These are phyloP conservation scores for Nakataea oryzae DNA, from an alignment of 2,329 filamentous ascomycete genomes.

Conservation along the genomic window DNA sequence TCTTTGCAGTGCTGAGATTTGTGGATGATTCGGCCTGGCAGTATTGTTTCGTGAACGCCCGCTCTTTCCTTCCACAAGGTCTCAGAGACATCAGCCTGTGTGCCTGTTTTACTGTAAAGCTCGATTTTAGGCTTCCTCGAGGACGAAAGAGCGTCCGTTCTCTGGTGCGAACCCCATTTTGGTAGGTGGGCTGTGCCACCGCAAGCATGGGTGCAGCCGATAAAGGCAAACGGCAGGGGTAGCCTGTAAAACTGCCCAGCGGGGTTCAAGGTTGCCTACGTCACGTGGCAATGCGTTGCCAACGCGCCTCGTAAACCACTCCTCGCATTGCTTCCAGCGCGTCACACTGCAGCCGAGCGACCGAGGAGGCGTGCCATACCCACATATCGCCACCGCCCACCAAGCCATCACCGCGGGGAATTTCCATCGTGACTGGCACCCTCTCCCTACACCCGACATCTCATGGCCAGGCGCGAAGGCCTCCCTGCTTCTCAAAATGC, in stretches of 20 bases:
- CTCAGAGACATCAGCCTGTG: too few relatives aligned
- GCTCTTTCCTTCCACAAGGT: too few relatives aligned
- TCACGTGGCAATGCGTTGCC: conserved; percentile 3
- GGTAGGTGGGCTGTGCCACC: background rate
- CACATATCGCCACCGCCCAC: background rate
- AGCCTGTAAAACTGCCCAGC: too few relatives aligned
- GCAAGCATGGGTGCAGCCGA: too few relatives aligned
- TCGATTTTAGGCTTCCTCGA: too few relatives aligned
- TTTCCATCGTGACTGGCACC: background rate
- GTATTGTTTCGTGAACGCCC: too few relatives aligned
- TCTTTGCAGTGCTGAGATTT: too few relatives aligned
- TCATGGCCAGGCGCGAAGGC: background rate
- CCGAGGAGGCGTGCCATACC: background rate
- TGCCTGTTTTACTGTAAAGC: too few relatives aligned
- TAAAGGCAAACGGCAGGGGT: background rate
- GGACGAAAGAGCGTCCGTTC: too few relatives aligned
- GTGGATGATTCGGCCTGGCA: too few relatives aligned
- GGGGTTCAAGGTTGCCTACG: background rate
- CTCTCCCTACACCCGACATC: too few relatives aligned
- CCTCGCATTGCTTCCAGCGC: background rate
- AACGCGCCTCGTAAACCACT: background rate
- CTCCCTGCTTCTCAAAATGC: conserved; percentile 8
- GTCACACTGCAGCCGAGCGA: background rate
- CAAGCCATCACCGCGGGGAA: background rate
- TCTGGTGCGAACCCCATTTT: too few relatives aligned